Conservation (phyloP, 2,329 filamentous ascomycete genomes). For the Monosporascus sp. region DNA sequence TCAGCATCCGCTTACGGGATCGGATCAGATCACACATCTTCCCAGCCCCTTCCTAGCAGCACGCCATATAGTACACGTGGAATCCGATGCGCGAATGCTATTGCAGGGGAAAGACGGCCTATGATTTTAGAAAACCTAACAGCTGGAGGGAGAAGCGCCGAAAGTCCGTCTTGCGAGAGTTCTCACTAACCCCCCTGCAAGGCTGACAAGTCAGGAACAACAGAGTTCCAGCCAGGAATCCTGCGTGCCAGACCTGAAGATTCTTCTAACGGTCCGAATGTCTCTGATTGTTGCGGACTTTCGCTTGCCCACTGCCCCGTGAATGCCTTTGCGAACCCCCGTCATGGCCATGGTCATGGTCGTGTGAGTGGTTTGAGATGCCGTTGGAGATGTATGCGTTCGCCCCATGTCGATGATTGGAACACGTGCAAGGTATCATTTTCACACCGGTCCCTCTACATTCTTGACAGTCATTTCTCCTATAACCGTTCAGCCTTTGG, state of each 20-base stretch:
- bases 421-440: background rate
- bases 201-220: too few species aligned
- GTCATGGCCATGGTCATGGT: background rate
- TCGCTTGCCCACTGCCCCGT: background rate
- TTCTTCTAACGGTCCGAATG: background rate
- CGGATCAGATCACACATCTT: background rate
- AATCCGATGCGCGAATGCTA: too few species aligned
- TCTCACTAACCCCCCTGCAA: too few species aligned
- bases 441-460: background rate
- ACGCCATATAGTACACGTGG: too few species aligned
- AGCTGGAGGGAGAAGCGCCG: too few species aligned
- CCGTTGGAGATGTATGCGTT: background rate
- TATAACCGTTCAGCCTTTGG: background rate
- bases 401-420: background rate
- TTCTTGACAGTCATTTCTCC: background rate
- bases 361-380: background rate
- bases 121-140: too few species aligned
- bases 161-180: too few species aligned
- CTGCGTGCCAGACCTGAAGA: background rate
- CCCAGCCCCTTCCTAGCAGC: background rate
- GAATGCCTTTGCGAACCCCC: background rate
- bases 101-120: too few species aligned
- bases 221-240: too few species aligned
- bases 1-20: too few species aligned
- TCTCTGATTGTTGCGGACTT: background rate